These are phyloP conservation scores for Aspergillus incahuasiensis DNA, from an alignment of 495 filamentous ascomycete genomes.

Conservation along the genomic window DNA sequence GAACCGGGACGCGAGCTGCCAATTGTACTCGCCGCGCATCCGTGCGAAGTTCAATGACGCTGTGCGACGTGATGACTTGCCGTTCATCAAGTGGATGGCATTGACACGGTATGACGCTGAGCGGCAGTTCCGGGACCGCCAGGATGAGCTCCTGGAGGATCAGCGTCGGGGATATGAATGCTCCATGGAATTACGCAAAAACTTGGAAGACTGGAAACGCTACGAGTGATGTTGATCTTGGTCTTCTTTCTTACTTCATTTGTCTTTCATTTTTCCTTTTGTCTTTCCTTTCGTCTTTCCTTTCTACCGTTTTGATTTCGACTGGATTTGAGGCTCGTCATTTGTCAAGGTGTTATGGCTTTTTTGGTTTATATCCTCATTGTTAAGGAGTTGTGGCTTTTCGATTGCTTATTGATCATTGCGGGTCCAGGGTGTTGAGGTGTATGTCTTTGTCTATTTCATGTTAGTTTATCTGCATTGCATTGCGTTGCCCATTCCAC, in stretches of 20 bases:
- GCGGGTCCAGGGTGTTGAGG: background rate
- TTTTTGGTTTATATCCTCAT: background rate
- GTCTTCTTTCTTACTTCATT: background rate
- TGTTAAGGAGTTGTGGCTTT: background rate
- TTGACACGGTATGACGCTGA: constrained; percentile 42
- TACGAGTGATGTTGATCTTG: constrained; percentile 39
- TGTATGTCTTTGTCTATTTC: background rate
- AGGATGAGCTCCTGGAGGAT: constrained; percentile 36
- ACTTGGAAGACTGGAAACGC: constrained; percentile 50
- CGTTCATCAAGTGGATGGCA: constrained; percentile 37
- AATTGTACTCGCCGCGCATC: constrained; percentile 75
- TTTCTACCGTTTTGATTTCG: background rate
- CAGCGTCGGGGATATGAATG: constrained; percentile 42
- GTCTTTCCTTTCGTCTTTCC: background rate
- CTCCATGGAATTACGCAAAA: constrained; percentile 42
- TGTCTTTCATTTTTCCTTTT: constrained; percentile 3
- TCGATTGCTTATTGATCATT: background rate
- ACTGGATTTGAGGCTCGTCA: too few relatives aligned
- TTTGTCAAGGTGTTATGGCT: background rate
- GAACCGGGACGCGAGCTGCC: constrained; percentile 55
- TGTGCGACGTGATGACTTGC: constrained; percentile 53
- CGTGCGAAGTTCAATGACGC: constrained; percentile 58
- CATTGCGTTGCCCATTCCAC: constrained; percentile 1
- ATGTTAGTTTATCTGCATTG: background rate
- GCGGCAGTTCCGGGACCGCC: constrained; percentile 42